phyloP scores from a whole-genome alignment of 2,329 filamentous ascomycete genomes.

The Hymenoscyphus fructigenus region DNA sequence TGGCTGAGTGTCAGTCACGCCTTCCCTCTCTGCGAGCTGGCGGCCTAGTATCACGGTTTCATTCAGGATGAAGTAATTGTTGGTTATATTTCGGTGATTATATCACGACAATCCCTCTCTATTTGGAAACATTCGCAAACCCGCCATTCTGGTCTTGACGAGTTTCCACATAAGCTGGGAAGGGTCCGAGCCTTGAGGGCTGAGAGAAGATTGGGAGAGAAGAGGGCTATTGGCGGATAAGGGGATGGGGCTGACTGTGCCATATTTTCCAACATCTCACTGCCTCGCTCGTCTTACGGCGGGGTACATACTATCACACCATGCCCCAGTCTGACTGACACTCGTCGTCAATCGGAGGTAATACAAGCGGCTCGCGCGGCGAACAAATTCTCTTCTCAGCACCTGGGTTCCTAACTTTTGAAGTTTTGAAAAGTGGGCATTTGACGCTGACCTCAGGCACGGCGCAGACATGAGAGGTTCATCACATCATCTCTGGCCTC shows the following conservation, averaged over 20 bases:
- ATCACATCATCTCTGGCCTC: neutral
- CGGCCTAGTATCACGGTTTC: neutral
- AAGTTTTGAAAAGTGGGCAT: neutral
- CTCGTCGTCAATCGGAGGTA: neutral
- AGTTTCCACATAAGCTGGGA: neutral
- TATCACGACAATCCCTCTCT: neutral
- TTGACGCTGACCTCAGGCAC: neutral
- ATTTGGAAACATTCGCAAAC: neutral
- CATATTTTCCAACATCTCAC: neutral
- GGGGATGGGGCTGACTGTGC: neutral
- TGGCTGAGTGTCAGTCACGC: neutral
- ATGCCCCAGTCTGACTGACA: neutral
- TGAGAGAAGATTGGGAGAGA: neutral
- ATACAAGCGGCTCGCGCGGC: slow-evolving; percentile 7
- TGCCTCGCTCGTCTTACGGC: neutral
- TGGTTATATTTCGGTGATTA: neutral
- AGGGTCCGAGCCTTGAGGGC: neutral
- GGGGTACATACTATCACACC: neutral
- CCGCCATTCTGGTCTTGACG: neutral
- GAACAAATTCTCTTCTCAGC: neutral
- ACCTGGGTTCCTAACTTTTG: neutral
- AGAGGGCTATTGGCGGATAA: neutral
- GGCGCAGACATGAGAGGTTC: neutral
- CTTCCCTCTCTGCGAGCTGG: neutral
- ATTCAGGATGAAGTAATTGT: neutral